phyloP scores from a whole-genome alignment of 2,329 filamentous ascomycete species.

The Leptographium lundbergii region DNA sequence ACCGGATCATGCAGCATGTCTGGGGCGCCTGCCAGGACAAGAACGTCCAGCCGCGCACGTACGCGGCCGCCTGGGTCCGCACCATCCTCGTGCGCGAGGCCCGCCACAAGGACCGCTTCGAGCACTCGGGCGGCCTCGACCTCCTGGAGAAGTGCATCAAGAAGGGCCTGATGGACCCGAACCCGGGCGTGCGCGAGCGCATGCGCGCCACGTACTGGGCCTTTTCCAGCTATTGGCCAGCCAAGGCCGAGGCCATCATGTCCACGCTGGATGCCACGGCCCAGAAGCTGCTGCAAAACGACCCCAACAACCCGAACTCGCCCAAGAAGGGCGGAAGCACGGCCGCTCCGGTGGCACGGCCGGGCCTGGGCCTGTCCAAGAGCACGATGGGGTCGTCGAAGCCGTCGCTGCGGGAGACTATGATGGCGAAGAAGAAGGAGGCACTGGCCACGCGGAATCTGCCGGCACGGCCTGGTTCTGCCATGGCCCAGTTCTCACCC shows the following conservation, averaged over 20 bases:
- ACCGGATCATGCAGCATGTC: constrained; percentile 75
- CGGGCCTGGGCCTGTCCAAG: constrained; percentile 49
- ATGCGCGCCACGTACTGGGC: constrained; percentile 81
- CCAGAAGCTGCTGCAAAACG: constrained; percentile 68
- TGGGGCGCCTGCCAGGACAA: constrained; percentile 79
- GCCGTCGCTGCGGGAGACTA: constrained; percentile 65
- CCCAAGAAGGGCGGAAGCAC: constrained; percentile 35
- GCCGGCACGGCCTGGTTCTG: constrained; percentile 46
- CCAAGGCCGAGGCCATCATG: constrained; percentile 60
- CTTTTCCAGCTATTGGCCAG: constrained; percentile 66
- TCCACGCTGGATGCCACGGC: constrained; percentile 64
- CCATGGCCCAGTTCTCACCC: constrained; percentile 50
- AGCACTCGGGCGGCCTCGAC: constrained; percentile 74
- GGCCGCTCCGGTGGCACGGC: constrained; percentile 30
- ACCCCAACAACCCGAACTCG: constrained; percentile 67
- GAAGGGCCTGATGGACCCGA: constrained; percentile 78
- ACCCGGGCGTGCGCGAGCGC: constrained; percentile 77
- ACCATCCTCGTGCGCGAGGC: constrained; percentile 68
- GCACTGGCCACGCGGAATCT: constrained; percentile 38
- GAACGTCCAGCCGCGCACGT: constrained; percentile 76
- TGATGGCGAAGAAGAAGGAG: constrained; percentile 69
- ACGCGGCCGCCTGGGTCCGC: constrained; percentile 70
- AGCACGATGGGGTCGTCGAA: constrained; percentile 47
- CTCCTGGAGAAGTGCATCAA: constrained; percentile 78
- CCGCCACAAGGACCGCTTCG: constrained; percentile 67